Evolutionary conservation across 345 rosid genomes (phyloP).

Genomic region (Punica granatum): DNA sequence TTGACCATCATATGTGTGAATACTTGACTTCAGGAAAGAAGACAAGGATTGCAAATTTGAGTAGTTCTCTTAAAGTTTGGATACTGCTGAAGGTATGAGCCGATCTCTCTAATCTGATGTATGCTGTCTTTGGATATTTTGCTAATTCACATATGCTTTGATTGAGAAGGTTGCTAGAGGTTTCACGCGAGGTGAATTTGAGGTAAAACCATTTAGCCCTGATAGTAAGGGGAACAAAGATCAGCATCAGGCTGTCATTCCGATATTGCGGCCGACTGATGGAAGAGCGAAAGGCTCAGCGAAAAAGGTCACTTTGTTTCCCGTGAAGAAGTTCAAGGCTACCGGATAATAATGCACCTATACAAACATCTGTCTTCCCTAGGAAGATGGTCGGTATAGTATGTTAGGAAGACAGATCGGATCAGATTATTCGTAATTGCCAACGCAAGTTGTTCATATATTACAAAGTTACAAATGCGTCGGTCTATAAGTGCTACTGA

Average conservation of each 20-base stretch:
- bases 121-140: not conserved
- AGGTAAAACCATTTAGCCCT: conserved; percentile 63
- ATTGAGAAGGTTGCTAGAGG: conserved; percentile 71
- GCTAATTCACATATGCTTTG: conserved; percentile 5
- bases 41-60: conserved; percentile 73
- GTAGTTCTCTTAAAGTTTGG: conserved; percentile 96
- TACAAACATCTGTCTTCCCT: not conserved
- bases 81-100: conserved; percentile 68
- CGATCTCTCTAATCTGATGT: not conserved
- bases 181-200: conserved; percentile 70
- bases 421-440: not conserved
- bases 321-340: conserved; percentile 52
- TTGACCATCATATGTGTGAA: conserved; percentile 79
- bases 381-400: not conserved
- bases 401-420: not conserved
- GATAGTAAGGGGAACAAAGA: conserved; percentile 47
- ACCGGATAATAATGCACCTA: conserved; percentile 16
- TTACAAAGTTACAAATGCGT: not conserved
- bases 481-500: too few relatives aligned
- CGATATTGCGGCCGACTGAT: conserved; percentile 50
- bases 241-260: conserved; percentile 52
- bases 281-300: conserved; percentile 41
- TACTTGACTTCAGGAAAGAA: conserved; percentile 79
- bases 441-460: not conserved
- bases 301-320: conserved; percentile 67